Conservation (phyloP, 495 filamentous ascomycete genomes). For the Copromyces sp. region DNA sequence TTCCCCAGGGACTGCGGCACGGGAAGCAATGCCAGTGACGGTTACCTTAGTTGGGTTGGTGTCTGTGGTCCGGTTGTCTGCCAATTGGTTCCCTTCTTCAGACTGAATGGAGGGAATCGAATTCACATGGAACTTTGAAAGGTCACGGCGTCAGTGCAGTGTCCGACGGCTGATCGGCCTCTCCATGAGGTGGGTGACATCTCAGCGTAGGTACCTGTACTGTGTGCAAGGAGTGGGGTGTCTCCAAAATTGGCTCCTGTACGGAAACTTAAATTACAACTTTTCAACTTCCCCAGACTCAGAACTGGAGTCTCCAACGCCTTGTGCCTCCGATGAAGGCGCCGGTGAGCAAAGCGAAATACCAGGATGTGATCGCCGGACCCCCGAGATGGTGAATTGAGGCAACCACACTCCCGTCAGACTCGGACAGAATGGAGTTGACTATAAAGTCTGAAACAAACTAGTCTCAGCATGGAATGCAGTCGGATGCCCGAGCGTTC, state of each 20-base stretch:
- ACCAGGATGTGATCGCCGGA: neutral
- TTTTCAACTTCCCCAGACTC: neutral
- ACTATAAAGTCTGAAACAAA: neutral
- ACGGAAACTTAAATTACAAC: neutral
- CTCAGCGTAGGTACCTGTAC: neutral
- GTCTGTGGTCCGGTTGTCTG: neutral
- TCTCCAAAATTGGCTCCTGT: neutral
- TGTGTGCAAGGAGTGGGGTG: neutral
- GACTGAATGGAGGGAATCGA: neutral
- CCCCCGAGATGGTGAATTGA: neutral
- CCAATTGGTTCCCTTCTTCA: neutral
- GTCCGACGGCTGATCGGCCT: neutral
- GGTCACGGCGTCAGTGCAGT: neutral
- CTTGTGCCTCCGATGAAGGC: neutral
- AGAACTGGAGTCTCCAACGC: neutral
- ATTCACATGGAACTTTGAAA: neutral
- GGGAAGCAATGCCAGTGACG: neutral
- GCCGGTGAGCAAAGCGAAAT: neutral
- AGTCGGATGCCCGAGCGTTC: neutral
- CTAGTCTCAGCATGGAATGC: neutral
- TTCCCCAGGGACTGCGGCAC: neutral
- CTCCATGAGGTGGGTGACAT: neutral
- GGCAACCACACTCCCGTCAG: neutral
- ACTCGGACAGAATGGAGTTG: neutral
- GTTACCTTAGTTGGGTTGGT: neutral